A percentile compares a stretch with the other conserved stretches of the same genome.
These are phyloP conservation scores for Zhuliangozyma blackwelliae DNA, from an alignment of 1,139 yeast genomes.

Conservation along the genomic window DNA sequence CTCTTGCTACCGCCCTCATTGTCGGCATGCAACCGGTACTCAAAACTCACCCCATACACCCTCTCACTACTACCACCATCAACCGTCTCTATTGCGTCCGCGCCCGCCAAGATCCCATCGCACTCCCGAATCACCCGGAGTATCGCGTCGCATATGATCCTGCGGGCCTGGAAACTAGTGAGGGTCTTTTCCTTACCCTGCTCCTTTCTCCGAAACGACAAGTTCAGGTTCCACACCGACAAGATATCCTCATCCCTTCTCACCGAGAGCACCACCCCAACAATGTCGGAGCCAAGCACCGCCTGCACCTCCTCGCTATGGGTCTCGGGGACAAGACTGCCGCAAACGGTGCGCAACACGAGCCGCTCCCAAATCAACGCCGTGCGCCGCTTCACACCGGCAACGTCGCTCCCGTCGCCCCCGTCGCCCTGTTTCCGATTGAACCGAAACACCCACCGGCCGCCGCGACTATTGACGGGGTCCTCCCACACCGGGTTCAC, in stretches of 20 bases:
- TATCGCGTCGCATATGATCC: conserved; percentile 47
- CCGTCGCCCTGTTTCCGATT: conserved; percentile 22
- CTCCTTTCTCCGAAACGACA: conserved; percentile 24
- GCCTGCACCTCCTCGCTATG: conserved; percentile 30
- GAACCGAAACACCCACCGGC: conserved; percentile 62
- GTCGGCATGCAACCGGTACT: conserved; percentile 43
- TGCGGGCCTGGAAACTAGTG: conserved; percentile 44
- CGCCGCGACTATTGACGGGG: conserved; percentile 59
- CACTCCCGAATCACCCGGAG: conserved; percentile 46
- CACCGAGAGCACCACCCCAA: conserved; percentile 50
- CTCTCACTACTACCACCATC: conserved; percentile 38
- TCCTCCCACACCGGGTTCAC: conserved; percentile 73
- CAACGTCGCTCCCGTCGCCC: conserved; percentile 9
- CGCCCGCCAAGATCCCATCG: conserved; percentile 37
- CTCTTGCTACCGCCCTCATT: conserved; percentile 14
- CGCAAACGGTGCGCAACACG: conserved; percentile 40
- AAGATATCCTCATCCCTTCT: conserved; percentile 49
- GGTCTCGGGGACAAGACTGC: conserved; percentile 37
- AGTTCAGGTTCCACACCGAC: conserved; percentile 52
- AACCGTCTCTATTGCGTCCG: conserved; percentile 26
- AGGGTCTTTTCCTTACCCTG: conserved; percentile 23
- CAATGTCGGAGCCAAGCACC: conserved; percentile 40
- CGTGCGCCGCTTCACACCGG: conserved; percentile 29
- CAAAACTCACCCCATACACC: conserved; percentile 43
- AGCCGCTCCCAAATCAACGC: conserved; percentile 52